Percentiles rank a stretch among this genome's conserved stretches.
Evolutionary conservation across 2,329 filamentous ascomycete species (phyloP).

Genomic region (Lachnellula arida): DNA sequence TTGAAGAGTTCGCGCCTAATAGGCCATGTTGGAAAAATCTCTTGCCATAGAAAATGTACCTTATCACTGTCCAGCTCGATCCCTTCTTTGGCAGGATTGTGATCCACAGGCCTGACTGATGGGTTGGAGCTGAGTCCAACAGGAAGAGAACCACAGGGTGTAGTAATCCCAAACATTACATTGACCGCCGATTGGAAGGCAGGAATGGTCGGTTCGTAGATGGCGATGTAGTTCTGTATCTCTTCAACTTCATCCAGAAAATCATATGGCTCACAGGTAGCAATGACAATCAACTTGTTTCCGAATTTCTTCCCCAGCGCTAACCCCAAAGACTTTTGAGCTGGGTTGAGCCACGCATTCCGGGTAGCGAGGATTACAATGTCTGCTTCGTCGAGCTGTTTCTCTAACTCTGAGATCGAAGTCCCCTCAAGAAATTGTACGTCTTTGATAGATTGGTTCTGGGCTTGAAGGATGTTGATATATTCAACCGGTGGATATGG

Average conservation of each 20-base stretch:
- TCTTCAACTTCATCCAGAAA: constrained; percentile 33
- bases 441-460: constrained; percentile 29
- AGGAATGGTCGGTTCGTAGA: constrained; percentile 40
- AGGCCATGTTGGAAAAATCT: constrained; percentile 35
- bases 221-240: constrained; percentile 39
- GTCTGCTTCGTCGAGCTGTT: constrained; percentile 33
- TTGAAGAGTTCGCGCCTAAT: constrained; percentile 29
- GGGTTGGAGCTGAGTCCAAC: constrained; percentile 20
- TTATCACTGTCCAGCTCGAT: constrained; percentile 27
- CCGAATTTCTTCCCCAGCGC: constrained; percentile 29
- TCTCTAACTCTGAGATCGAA: constrained; percentile 31
- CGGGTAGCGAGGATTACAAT: constrained; percentile 37
- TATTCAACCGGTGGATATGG: constrained; percentile 32
- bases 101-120: too few species aligned
- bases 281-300: constrained; percentile 35
- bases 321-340: constrained; percentile 34
- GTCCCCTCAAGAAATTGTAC: constrained; percentile 31
- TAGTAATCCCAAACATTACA: constrained; percentile 35
- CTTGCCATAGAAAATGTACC: constrained; percentile 33
- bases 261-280: constrained; percentile 41
- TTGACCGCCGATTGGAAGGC: constrained; percentile 37
- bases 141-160: constrained; percentile 34
- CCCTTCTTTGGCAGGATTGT: too few species aligned
- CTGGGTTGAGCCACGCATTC: constrained; percentile 36
- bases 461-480: constrained; percentile 30